These are phyloP conservation scores for Fusarium illudens DNA, from an alignment of 2,329 filamentous ascomycete species.

Conservation along the genomic window DNA sequence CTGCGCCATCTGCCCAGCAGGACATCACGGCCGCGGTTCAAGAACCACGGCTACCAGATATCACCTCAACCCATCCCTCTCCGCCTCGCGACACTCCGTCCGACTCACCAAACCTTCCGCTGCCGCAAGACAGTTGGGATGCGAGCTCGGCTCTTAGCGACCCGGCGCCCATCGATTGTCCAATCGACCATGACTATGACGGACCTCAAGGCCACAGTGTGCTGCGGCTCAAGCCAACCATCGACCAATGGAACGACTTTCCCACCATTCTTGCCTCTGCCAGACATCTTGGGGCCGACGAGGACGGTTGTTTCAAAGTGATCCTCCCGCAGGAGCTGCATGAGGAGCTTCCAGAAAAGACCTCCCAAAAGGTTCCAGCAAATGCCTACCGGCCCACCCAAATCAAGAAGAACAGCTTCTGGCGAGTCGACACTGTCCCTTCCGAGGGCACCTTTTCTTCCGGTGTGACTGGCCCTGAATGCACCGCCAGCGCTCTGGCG, in stretches of 20 bases:
- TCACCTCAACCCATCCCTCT: slow-evolving; percentile 7
- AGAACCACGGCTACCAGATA: neutral
- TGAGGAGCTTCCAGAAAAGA: slow-evolving; percentile 46
- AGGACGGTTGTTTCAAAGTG: slow-evolving; percentile 52
- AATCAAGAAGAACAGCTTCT: slow-evolving; percentile 48
- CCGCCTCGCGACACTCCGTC: neutral
- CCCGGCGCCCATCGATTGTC: slow-evolving; percentile 19
- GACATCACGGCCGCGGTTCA: slow-evolving; percentile 9
- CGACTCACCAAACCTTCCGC: slow-evolving; percentile 1
- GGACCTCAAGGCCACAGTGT: slow-evolving; percentile 43
- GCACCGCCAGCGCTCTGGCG: slow-evolving; percentile 36
- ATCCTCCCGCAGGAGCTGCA: slow-evolving; percentile 45
- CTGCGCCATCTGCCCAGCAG: slow-evolving; percentile 12
- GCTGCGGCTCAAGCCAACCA: slow-evolving; percentile 48
- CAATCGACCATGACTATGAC: slow-evolving; percentile 47
- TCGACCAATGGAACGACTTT: slow-evolving; percentile 50
- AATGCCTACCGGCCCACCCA: slow-evolving; percentile 50
- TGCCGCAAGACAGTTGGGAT: slow-evolving; percentile 18
- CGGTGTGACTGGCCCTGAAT: slow-evolving; percentile 35
- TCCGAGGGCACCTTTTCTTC: slow-evolving; percentile 47
- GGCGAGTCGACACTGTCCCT: slow-evolving; percentile 48
- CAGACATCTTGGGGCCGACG: slow-evolving; percentile 42
- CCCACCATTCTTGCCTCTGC: slow-evolving; percentile 48
- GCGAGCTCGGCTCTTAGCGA: slow-evolving; percentile 42
- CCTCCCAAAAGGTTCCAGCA: slow-evolving; percentile 42